These are phyloP conservation scores for Lichtheimia hyalospora DNA, from an alignment of 371 early-diverging fungal genomes.

Conservation along the genomic window DNA sequence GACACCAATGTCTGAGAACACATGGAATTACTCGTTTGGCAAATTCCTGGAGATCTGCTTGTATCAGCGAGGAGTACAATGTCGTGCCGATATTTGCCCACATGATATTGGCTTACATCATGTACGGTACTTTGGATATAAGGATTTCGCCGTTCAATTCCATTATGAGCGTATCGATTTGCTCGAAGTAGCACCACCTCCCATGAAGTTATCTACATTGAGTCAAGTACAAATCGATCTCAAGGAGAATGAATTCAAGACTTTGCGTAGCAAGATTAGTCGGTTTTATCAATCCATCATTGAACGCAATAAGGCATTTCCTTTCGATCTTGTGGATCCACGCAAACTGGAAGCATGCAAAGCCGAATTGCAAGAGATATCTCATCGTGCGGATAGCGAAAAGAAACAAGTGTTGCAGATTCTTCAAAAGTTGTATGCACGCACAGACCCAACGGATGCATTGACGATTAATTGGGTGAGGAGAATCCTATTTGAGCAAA, in stretches of 20 bases:
- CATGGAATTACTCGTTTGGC: constrained; percentile 95
- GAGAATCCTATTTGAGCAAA: constrained; percentile 72
- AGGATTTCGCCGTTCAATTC: constrained; percentile 77
- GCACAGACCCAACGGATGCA: constrained; percentile 75
- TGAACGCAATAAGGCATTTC: constrained; percentile 66
- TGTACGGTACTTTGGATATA: constrained; percentile 79
- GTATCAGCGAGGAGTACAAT: constrained; percentile 71
- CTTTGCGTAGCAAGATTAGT: constrained; percentile 59
- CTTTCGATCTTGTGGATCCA: constrained; percentile 66
- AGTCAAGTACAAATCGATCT: constrained; percentile 58
- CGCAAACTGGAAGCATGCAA: constrained; percentile 67
- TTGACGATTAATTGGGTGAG: constrained; percentile 79
- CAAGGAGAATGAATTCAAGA: constrained; percentile 65
- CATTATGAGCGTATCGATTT: constrained; percentile 77
- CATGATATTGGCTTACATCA: constrained; percentile 86
- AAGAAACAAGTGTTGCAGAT: constrained; percentile 77
- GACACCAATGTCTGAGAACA: constrained; percentile 83
- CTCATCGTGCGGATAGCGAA: constrained; percentile 71
- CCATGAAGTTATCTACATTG: constrained; percentile 69
- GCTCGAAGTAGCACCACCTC: constrained; percentile 84
- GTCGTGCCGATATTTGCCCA: constrained; percentile 77
- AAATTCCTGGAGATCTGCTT: constrained; percentile 92
- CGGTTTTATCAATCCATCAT: constrained; percentile 75
- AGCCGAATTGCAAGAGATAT: constrained; percentile 62
- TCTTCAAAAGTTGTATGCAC: constrained; percentile 80